Base-by-base conservation (phyloP, 371 early-diverging fungal genomes). In the Syncephalis fuscata region DNA sequence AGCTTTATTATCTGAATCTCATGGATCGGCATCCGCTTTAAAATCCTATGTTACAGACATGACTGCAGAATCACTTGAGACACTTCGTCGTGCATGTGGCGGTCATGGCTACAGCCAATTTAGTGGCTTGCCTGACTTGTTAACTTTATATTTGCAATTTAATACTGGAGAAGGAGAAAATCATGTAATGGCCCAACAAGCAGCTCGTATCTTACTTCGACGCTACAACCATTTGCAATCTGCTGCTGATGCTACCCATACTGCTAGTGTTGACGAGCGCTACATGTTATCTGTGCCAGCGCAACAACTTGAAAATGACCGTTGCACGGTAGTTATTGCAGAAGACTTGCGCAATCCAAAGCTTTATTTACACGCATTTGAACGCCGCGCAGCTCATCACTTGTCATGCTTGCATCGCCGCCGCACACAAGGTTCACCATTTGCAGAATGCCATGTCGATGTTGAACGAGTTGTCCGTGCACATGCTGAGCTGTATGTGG, bases 141-240 rank as follows among this genome's bases (percentile, higher is more conserved):
- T 76, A 48, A 76, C 70, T 59, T 75, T 80, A 45, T 69, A 73
- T 52, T 65, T 59, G 14, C 82, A 85, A 2, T 77, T 78, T 49
- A 79, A 72, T 25, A 85, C 83, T 32, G 81, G 82, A 81, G 88
- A 87, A 59, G 88, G 88, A 24, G 88, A 87, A 53, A 86, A 86
- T 61, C 81, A 76, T 49, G 61, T 86, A n/a, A 57, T 88, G 53
- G 76, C 82, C 14, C 85, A 83, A 54, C 88, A 88, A 65, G 76
- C 80, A 0, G 62, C 76, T n/a, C 78, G 82, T 5, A 80, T 79
- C 55, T 62, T 86, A 41, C 47, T 54, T 15, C 3, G 14, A 36
- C 15, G 21, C 9, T 16, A 22, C 49, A 20, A 9, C 54, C 7
- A n/a, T 44, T n/a, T 23, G 38, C 20, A 37, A 40, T 39, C 43